Evolutionary conservation across 1,284 basidiomycete species (phyloP).

Genomic region (Anthracocystis walkeri): DNA sequence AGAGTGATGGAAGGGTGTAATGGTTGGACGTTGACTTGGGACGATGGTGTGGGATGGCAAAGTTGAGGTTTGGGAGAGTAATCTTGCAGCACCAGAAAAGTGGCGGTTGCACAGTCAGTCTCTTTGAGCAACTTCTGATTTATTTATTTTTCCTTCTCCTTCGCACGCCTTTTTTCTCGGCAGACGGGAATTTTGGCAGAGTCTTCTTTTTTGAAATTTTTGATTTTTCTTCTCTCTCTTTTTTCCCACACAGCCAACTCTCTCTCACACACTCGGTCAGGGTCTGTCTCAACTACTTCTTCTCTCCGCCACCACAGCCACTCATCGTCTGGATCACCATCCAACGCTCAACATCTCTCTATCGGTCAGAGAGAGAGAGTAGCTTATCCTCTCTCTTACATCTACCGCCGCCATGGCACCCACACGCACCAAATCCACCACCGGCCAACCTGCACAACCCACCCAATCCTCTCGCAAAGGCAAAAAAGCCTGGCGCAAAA

Average conservation of each 20-base stretch:
- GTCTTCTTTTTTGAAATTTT: constrained; percentile 4
- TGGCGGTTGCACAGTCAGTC: constrained; percentile 1
- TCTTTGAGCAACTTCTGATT: too few species aligned
- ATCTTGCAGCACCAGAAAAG: background rate
- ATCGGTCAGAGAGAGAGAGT: background rate
- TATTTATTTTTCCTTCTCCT: background rate
- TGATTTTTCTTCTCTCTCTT: constrained; percentile 3
- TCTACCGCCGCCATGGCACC: constrained; percentile 24
- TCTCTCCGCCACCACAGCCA: background rate
- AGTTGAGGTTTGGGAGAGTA: background rate
- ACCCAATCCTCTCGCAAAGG: constrained; percentile 84
- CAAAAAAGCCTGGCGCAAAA: constrained; percentile 92
- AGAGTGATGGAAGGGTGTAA: background rate
- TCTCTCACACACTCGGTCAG: background rate
- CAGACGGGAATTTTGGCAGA: constrained; percentile 6
- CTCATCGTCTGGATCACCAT: background rate
- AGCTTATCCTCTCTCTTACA: background rate
- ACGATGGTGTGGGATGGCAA: background rate
- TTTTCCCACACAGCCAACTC: background rate
- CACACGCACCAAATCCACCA: constrained; percentile 27
- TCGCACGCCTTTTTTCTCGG: constrained; percentile 5
- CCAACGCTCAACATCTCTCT: background rate
- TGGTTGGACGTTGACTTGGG: background rate
- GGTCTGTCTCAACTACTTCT: constrained; percentile 1
- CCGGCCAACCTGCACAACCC: constrained; percentile 62